Conservation (phyloP, 495 filamentous ascomycete genomes). For the Annulohypoxylon maeteangense region DNA sequence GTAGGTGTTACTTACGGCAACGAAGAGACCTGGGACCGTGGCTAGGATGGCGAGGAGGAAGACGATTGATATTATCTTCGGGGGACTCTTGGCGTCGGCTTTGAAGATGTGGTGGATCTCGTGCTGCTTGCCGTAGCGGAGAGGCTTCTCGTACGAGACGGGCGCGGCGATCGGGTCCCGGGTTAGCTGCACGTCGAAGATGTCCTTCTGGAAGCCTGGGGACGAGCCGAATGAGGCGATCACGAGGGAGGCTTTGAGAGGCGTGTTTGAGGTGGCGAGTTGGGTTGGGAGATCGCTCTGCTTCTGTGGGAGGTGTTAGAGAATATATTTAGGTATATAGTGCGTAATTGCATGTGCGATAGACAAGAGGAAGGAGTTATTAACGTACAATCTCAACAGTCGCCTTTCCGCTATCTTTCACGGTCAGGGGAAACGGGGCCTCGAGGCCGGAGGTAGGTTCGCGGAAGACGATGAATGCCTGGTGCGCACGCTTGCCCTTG, state of each 20-base stretch:
- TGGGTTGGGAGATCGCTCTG: slow-evolving; percentile 91
- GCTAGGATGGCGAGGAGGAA: slow-evolving; percentile 78
- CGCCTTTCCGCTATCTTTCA: slow-evolving; percentile 89
- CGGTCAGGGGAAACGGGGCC: slow-evolving; percentile 84
- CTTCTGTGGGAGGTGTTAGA: slow-evolving; percentile 62
- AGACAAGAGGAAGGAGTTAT: background rate
- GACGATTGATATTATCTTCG: slow-evolving; percentile 80
- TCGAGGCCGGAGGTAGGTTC: slow-evolving; percentile 81
- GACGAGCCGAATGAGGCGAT: slow-evolving; percentile 88
- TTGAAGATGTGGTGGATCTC: slow-evolving; percentile 96
- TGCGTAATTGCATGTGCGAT: background rate
- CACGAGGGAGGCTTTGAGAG: slow-evolving; percentile 80
- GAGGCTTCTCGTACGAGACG: slow-evolving; percentile 69
- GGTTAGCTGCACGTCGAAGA: slow-evolving; percentile 67
- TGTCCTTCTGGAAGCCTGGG: slow-evolving; percentile 72
- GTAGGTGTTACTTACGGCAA: slow-evolving; percentile 65
- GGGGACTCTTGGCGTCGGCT: slow-evolving; percentile 78
- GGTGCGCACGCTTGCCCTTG: slow-evolving; percentile 85
- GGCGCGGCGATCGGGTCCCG: slow-evolving; percentile 68
- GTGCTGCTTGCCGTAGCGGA: slow-evolving; percentile 80
- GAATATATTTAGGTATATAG: too few species aligned
- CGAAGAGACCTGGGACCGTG: slow-evolving; percentile 75
- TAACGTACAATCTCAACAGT: slow-evolving; percentile 80
- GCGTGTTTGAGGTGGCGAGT: slow-evolving; percentile 71
- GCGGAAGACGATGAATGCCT: slow-evolving; percentile 86